phyloP scores from a whole-genome alignment of 768 basidiomycete species.

The Pleurotus djamor region DNA sequence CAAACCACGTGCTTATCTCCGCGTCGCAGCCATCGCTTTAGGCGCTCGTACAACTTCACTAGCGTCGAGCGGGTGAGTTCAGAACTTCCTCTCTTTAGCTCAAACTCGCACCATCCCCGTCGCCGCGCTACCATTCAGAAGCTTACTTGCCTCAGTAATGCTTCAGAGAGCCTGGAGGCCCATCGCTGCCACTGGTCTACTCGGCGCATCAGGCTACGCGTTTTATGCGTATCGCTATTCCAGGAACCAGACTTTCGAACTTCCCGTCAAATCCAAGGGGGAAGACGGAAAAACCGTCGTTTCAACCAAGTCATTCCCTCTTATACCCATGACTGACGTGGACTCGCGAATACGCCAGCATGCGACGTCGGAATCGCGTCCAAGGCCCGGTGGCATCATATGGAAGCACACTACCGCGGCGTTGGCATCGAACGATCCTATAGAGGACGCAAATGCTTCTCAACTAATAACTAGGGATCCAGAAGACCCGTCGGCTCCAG shows the following conservation, averaged over 20 bases:
- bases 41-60: neutral
- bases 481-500: constrained; percentile 55
- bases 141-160: constrained; percentile 36
- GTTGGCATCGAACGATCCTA: constrained; percentile 83
- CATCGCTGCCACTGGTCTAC: constrained; percentile 48
- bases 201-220: constrained; percentile 55
- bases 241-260: constrained; percentile 53
- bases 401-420: constrained; percentile 82
- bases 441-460: constrained; percentile 85
- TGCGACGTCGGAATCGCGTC: constrained; percentile 41
- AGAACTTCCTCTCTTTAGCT: neutral
- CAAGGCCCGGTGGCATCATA: constrained; percentile 50
- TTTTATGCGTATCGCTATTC: constrained; percentile 44
- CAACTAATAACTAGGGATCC: constrained; percentile 65
- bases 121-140: neutral
- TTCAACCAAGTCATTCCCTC: constrained; percentile 47
- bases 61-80: neutral
- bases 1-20: constrained; percentile 8
- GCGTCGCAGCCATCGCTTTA: neutral
- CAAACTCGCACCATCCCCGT: neutral
- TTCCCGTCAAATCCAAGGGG: constrained; percentile 51
- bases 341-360: constrained; percentile 59
- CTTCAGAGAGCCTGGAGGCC: constrained; percentile 70
- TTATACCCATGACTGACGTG: constrained; percentile 53
- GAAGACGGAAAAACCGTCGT: constrained; percentile 61